Evolutionary conservation across 2,329 filamentous ascomycete species (phyloP), one percentile per base, ranked within the genome.

Genomic region (Metarhizium guizhouense): DNA sequence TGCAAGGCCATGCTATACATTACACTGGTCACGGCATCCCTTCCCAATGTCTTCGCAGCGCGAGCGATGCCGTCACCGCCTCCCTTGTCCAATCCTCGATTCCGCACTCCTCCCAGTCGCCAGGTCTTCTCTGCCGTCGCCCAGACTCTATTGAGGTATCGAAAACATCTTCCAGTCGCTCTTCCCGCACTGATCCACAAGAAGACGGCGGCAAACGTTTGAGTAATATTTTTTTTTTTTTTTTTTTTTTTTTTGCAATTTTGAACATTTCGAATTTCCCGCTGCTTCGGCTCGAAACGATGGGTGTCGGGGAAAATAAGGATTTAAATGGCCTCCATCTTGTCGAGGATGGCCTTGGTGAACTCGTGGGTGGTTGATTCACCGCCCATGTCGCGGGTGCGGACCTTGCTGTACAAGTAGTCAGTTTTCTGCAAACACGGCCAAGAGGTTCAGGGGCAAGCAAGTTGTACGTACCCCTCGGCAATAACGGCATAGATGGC

Each of bases 381-480:
- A 72, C 94, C 94, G 70, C 93, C 93, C 94, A 99, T 96, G 71
- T 99, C 94, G 67, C 88, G 87, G 62, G 94, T 99, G 73, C 92
- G 87, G 68, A 84, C 81, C 76, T 90, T 86, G 72, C 91, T 94
- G 65, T 68, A 40, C 57, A 30, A 60, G 57, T 50, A 58, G 70
- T 84, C 67, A 83, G 77, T 60, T 60, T 25, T 25, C 25, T 25
- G 25, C 25, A 25, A 25, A 25, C 25, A 4, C 25, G 25, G 25
- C 3, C 25, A 25, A 25, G 1, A 25, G 25, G 25, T 25, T 25
- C 25, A 25, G 4, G 4, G 3, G 25, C n/a, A 20, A 6, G 42
- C 42, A 45, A 20, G 30, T 30, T 48, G 3, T 48, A 80, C 86
- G 77, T 78, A 94, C 89, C 90, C 92, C 70, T 96, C 90, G 65